Evolutionary conservation across 2,329 filamentous ascomycete genomes (phyloP).

Genomic region (Venturia pyrina): DNA sequence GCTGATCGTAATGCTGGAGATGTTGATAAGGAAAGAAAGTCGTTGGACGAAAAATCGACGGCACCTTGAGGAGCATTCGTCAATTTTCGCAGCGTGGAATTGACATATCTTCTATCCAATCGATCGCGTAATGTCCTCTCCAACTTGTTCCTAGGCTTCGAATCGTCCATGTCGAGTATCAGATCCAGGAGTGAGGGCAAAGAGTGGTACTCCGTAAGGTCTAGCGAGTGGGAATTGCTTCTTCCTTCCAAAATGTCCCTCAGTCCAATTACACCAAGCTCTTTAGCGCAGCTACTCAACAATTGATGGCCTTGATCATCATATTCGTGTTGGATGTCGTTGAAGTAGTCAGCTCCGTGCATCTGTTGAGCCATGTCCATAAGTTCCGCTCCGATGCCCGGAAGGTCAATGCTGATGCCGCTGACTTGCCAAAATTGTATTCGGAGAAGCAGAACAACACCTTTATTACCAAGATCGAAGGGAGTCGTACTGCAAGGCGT

Average conservation of each 20-base stretch:
- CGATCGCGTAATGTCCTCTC: slow-evolving; percentile 19
- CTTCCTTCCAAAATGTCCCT: neutral
- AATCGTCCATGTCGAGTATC: slow-evolving; percentile 7
- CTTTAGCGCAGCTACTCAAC: neutral
- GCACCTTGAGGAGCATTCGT: slow-evolving; percentile 32
- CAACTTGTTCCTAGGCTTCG: neutral
- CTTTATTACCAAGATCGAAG: neutral
- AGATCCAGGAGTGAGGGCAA: neutral
- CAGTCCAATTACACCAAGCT: neutral
- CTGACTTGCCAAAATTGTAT: neutral
- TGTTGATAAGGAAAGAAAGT: slow-evolving; percentile 50
- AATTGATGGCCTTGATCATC: neutral
- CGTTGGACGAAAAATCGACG: slow-evolving; percentile 55
- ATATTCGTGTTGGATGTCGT: neutral
- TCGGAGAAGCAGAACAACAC: too few species aligned
- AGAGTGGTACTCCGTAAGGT: neutral
- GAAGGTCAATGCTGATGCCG: neutral
- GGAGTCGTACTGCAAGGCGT: neutral
- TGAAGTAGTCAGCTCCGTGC: neutral
- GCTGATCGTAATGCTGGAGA: slow-evolving; percentile 36
- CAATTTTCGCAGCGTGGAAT: slow-evolving; percentile 36
- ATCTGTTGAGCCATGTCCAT: neutral
- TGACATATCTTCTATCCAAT: slow-evolving; percentile 32
- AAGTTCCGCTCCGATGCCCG: neutral
- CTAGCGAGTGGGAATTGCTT: neutral